Evolutionary conservation across 306 rosid species (phyloP), one percentile per base, ranked within the genome.

Genomic region (Prosopis cineraria): DNA sequence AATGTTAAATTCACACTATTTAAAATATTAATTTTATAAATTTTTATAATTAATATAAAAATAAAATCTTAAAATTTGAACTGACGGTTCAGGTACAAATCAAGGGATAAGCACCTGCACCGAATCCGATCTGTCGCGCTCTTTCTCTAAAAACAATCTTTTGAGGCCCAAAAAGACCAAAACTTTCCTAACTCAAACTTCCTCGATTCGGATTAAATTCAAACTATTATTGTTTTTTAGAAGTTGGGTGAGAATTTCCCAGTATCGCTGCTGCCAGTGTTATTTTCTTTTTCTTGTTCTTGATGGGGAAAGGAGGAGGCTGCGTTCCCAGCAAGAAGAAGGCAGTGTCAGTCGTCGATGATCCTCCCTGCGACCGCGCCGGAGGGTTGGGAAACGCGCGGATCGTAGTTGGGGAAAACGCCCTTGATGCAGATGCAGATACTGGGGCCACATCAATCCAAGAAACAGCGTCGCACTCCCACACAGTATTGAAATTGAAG

Each of bases 311-410:
- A 81, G 98, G 98, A 67, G 89, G 85, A 33, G 98, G 98, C 64
- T 95, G 98, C 73, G 86, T 95, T 76, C 98, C 95, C 24, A 95
- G 98, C 91, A 95, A 95, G 93, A 91, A 90, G 85, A 89, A 71
- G 79, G 68, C 64, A 34, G 19, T 20, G 31, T 40, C 71, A 39
- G 30, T 22, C n/a, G 31, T 37, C 50, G 71, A 66, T n/a, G 71
- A 66, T 66, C 50, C 50, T 37, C 71, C 50, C 50, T 40, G 66
- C 19, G 70, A 3, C 33, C 50, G 37, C 45, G 20, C 70, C 31
- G 79, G 9, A 43, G 29, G 22, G 7, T 77, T 76, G 3, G 43
- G 36, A 10, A 52, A 45, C 25, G 75, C 79, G 37, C 88, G 89
- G 78, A 82, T 87, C 70, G 39, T 77, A 8, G 20, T 34, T 2